Conservation (phyloP, 192 early-diverging fungal species). For the Gamsiella multidivaricata region DNA sequence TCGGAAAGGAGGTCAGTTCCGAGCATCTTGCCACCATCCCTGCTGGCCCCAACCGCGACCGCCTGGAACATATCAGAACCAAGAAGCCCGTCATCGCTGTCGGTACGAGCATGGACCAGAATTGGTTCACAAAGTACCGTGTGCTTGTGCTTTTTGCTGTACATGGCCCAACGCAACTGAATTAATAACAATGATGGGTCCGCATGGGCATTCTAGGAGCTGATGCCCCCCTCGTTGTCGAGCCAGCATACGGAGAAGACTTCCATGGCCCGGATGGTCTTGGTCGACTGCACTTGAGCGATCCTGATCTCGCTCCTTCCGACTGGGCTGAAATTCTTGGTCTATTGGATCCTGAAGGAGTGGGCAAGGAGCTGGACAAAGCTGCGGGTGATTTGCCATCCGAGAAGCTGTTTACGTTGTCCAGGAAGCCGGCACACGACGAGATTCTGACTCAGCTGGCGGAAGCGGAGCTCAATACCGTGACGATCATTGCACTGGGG, state of each 20-base stretch:
- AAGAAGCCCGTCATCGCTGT: conserved; percentile 52
- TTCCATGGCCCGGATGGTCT: conserved; percentile 64
- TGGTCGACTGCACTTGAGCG: conserved; percentile 51
- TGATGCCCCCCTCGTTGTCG: conserved; percentile 38
- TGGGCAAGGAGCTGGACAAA: conserved; percentile 28
- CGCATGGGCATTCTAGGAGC: conserved; percentile 49
- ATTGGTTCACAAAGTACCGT: no score
- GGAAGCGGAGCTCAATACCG: conserved; percentile 52
- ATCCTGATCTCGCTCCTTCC: conserved; percentile 35
- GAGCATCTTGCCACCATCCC: conserved; percentile 12
- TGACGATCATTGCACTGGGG: conserved; percentile 60
- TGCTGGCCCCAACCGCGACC: conserved; percentile 18
- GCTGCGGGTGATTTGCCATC: conserved; percentile 16
- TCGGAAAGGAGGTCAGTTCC: conserved; percentile 47
- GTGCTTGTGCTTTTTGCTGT: no score
- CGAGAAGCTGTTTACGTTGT: conserved; percentile 36
- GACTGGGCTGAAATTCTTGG: conserved; percentile 47
- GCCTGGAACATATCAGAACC: conserved; percentile 25
- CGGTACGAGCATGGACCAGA: no score
- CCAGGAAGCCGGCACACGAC: conserved; percentile 49
- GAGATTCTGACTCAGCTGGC: conserved; percentile 60
- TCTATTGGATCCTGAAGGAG: conserved; percentile 23
- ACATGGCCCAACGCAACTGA: no score
- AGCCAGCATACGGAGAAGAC: conserved; percentile 47
- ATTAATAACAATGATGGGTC: no score